phyloP scores from a whole-genome alignment of 1,284 basidiomycete species.

The Papiliotrema terrestris region DNA sequence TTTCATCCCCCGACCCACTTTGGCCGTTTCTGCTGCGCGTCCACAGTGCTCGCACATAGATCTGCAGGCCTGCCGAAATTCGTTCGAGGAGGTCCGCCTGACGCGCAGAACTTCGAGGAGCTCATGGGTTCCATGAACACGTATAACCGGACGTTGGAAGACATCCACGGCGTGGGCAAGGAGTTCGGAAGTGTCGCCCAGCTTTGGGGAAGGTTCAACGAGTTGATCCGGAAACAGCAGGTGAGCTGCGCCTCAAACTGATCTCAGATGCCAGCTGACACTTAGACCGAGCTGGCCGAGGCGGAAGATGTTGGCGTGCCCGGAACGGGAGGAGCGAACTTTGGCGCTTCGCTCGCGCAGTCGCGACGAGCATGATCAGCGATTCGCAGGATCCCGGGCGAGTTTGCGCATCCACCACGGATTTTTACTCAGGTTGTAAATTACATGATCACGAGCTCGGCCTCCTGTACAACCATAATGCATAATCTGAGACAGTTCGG shows the following conservation, averaged over 20 bases:
- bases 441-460: too few relatives aligned
- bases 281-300: constrained; percentile 23
- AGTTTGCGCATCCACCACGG: too few relatives aligned
- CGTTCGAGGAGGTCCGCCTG: not conserved
- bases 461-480: too few relatives aligned
- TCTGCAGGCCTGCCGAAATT: not conserved
- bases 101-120: constrained; percentile 77
- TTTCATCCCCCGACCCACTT: not conserved
- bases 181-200: constrained; percentile 87
- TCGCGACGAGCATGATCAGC: not conserved
- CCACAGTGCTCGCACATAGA: not conserved
- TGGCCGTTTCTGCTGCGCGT: not conserved
- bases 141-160: constrained; percentile 88
- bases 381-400: too few relatives aligned
- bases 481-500: too few relatives aligned
- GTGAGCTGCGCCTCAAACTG: constrained; percentile 16
- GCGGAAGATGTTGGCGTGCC: constrained; percentile 39
- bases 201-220: constrained; percentile 63
- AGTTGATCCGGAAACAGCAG: constrained; percentile 41
- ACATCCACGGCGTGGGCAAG: constrained; percentile 83
- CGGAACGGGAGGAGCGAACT: constrained; percentile 42
- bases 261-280: not conserved
- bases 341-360: constrained; percentile 21
- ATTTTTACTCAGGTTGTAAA: too few relatives aligned
- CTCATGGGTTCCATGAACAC: constrained; percentile 78